phyloP scores from a whole-genome alignment of 257 asterid species.

The Capsicum pubescens region DNA sequence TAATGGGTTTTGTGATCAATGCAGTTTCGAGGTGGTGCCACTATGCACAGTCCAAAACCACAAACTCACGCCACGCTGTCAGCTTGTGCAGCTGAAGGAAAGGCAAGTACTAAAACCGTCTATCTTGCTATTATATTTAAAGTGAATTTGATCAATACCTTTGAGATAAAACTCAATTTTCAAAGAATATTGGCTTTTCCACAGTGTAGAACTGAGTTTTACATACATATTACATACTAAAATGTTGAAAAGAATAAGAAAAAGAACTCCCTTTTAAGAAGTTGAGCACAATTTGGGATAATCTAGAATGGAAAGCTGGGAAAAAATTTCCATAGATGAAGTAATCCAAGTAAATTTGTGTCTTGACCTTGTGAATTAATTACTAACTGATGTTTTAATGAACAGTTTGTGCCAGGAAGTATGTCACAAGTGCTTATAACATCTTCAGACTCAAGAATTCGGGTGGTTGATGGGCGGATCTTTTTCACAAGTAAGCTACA shows the following conservation, averaged over 20 bases:
- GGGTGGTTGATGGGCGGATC: conserved; percentile 85
- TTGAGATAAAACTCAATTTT: not conserved
- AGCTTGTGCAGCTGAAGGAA: too few species aligned
- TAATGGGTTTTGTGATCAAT: too few species aligned
- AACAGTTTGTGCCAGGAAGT: conserved; percentile 97
- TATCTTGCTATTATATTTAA: not conserved
- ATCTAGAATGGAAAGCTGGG: not conserved
- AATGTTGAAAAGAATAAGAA: not conserved
- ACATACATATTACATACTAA: not conserved
- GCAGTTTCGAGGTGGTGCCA: too few species aligned
- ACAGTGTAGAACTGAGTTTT: not conserved
- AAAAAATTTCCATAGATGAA: not conserved
- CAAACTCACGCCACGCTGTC: too few species aligned
- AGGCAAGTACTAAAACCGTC: not conserved
- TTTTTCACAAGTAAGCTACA: conserved; percentile 95
- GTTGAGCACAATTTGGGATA: not conserved
- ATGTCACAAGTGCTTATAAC: conserved; percentile 88
- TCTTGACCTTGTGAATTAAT: not conserved
- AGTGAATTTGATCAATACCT: not conserved
- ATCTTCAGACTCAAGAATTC: conserved; percentile 93
- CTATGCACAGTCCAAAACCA: too few species aligned
- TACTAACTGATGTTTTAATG: conserved; percentile 38
- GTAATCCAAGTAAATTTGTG: conserved; percentile 20
- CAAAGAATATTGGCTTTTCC: not conserved
- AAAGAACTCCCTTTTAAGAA: not conserved